Evolutionary conservation across 1,284 basidiomycete species (phyloP).

Genomic region (Stygiomarasmius scandens): DNA sequence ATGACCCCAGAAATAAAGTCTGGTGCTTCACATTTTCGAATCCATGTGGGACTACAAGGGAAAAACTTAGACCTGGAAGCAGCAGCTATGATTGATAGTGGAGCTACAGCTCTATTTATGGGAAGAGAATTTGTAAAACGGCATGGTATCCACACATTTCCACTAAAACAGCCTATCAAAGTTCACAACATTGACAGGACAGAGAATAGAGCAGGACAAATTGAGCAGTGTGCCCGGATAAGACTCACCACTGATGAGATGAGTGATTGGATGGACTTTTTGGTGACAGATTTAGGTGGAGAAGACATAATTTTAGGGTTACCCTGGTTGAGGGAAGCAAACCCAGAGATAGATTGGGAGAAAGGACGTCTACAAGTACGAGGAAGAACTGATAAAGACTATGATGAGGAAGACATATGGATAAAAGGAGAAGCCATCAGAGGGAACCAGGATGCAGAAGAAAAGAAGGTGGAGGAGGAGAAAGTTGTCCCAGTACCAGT

Average conservation of each 20-base stretch:
- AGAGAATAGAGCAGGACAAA: neutral
- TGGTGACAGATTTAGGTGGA: neutral
- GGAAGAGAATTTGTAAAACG: neutral
- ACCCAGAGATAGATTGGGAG: neutral
- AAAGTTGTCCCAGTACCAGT: neutral
- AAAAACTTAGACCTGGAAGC: no score
- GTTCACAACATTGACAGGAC: neutral
- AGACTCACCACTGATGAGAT: neutral
- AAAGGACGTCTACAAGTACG: no score
- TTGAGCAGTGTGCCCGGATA: neutral
- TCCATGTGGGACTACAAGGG: no score
- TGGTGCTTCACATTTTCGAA: no score
- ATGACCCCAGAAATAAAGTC: no score
- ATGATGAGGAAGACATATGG: no score
- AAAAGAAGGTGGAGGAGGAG: neutral
- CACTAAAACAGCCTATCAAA: neutral
- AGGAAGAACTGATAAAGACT: no score
- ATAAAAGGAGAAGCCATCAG: no score
- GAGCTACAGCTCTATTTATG: slow-evolving; percentile 6
- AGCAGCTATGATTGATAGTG: neutral
- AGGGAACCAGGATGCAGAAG: no score
- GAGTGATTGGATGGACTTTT: neutral
- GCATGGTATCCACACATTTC: neutral
- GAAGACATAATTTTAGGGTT: neutral
- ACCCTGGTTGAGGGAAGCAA: neutral